Evolutionary conservation across 768 basidiomycete species (phyloP).

Genomic region (Serendipita indica): DNA sequence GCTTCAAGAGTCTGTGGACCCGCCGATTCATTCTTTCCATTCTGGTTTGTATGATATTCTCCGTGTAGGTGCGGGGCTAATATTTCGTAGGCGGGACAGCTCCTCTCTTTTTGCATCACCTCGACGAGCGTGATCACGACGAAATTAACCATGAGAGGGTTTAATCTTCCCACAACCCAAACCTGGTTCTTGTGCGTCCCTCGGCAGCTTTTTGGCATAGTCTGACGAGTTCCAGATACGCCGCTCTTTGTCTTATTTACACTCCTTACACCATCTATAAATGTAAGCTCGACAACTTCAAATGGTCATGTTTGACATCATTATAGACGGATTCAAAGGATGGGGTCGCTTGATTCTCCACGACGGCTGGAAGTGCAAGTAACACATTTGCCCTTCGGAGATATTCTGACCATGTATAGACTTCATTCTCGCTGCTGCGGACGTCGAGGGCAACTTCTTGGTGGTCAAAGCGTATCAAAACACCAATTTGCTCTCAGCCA

Average conservation of each 20-base stretch:
- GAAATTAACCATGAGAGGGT: constrained; percentile 52
- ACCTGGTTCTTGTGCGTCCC: constrained; percentile 61
- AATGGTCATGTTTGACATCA: neutral
- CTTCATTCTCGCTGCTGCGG: constrained; percentile 59
- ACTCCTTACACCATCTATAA: constrained; percentile 83
- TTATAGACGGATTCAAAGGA: constrained; percentile 63
- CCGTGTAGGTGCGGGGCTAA: neutral
- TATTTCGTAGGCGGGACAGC: constrained; percentile 41
- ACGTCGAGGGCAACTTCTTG: constrained; percentile 80
- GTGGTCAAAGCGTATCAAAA: constrained; percentile 79
- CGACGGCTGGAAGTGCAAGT: constrained; percentile 81
- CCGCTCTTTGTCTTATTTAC: constrained; percentile 56
- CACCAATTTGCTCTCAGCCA: constrained; percentile 75
- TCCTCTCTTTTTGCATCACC: constrained; percentile 77
- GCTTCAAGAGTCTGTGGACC: constrained; percentile 70
- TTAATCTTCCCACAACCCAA: constrained; percentile 67
- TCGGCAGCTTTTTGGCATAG: neutral
- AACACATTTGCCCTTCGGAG: neutral
- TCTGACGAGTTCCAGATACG: constrained; percentile 38
- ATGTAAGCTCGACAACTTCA: constrained; percentile 34
- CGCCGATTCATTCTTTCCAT: constrained; percentile 53
- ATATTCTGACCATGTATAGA: constrained; percentile 29
- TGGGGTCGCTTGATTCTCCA: constrained; percentile 58
- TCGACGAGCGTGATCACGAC: constrained; percentile 80
- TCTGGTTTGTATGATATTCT: constrained; percentile 21